Conservation (phyloP, 345 rosid species). For the Pugionium cornutum region DNA sequence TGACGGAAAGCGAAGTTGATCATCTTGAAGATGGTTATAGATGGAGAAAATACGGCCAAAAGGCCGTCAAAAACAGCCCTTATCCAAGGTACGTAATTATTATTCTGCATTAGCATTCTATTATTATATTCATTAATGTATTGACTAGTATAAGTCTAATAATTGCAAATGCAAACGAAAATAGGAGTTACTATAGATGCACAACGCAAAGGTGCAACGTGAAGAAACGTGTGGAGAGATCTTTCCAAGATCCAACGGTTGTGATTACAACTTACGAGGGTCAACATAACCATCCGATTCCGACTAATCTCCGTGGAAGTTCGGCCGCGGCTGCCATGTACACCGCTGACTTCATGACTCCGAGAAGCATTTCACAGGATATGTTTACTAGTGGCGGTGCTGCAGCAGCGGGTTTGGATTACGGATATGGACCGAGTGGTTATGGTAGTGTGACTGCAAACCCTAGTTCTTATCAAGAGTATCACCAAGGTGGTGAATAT, state of each 20-base stretch:
- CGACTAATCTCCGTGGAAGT: conserved; percentile 65
- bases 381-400: conserved; percentile 39
- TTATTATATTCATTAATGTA: not conserved
- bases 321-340: no score
- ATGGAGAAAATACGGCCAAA: conserved; percentile 93
- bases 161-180: conserved; percentile 19
- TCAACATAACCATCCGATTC: conserved; percentile 78
- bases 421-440: conserved; percentile 40
- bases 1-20: conserved; percentile 86
- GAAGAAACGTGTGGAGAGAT: conserved; percentile 91
- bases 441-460: conserved; percentile 36
- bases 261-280: conserved; percentile 94
- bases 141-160: conserved; percentile 5
- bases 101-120: not conserved
- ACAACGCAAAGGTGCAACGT: conserved; percentile 84
- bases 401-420: conserved; percentile 36
- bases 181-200: conserved; percentile 91
- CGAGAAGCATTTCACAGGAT: conserved; percentile 45
- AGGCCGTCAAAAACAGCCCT: conserved; percentile 80
- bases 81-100: conserved; percentile 55
- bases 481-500: conserved; percentile 56
- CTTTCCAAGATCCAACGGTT: conserved; percentile 78
- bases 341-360: not conserved
- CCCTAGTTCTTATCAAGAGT: conserved; percentile 39
- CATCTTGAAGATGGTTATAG: conserved; percentile 88